These are phyloP conservation scores for Oehlia diaphana DNA, from an alignment of 192 early-diverging fungal genomes.

Conservation along the genomic window DNA sequence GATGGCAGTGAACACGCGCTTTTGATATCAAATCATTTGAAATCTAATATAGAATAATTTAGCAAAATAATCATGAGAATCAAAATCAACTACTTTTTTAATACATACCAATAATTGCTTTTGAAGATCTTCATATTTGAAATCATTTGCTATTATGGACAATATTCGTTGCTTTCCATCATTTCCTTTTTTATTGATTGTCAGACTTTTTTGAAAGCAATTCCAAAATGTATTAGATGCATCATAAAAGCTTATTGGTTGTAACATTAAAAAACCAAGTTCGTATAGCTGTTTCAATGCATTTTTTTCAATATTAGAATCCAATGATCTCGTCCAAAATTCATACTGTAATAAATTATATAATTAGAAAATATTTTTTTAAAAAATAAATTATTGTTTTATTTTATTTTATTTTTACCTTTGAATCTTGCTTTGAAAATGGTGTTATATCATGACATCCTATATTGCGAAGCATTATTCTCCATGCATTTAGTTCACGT, in stretches of 20 bases:
- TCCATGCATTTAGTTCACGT: neutral
- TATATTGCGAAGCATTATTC: neutral
- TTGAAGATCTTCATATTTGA: neutral
- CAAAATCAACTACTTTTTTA: neutral
- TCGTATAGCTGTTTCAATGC: neutral
- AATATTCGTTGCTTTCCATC: neutral
- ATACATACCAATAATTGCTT: neutral
- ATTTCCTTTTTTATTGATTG: neutral
- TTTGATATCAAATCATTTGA: neutral
- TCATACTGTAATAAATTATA: neutral
- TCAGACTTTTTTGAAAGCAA: neutral
- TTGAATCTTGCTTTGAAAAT: neutral
- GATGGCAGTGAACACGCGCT: neutral
- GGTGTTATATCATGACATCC: neutral
- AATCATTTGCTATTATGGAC: neutral
- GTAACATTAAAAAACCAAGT: neutral
- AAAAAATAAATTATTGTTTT: no score
- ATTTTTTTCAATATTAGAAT: neutral
- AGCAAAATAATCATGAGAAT: neutral
- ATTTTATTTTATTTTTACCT: neutral
- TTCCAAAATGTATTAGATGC: neutral
- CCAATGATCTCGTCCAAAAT: neutral
- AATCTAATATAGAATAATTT: neutral
- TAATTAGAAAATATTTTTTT: no score
- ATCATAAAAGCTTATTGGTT: neutral